Evolutionary conservation across 371 early-diverging fungal species (phyloP), one percentile per base, ranked within the genome.

Genomic region (Mortierella sp.): DNA sequence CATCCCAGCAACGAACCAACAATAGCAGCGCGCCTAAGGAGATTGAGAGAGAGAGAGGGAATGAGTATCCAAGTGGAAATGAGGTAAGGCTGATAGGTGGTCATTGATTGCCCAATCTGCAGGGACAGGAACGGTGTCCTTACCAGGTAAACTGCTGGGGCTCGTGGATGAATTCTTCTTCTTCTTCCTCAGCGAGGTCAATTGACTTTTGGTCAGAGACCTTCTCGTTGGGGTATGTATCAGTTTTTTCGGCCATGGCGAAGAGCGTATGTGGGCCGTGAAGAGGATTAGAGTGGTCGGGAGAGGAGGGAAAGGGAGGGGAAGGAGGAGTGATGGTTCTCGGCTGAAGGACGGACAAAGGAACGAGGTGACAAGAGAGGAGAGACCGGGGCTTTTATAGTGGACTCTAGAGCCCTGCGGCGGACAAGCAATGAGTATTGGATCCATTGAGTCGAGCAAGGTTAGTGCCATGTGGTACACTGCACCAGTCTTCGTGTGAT

Each of bases 1-100:
- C 69, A 69, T 37, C 86, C 85, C 16, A 85, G 50, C 27, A 85
- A 27, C 1, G 72, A 74, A 29, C 86, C 86, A 39, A 85, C 67
- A 34, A 84, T 52, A 29, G 72, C 47, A 12, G 86, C 79, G 6
- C 86, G 79, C 70, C 73, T 72, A 34, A 10, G 29, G 40, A 19
- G 12, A n/a, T 39, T 17, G 28, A 25, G 12, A 17, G 22, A 54
- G 40, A 0, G 34, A 12, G 21, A 31, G 47, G 17, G 8, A 21
- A 28, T 50, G 50, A 25, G 7, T 50, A 27, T 29, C 27, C 29
- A 76, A 70, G 19, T 10, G 41, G 41, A 41, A 16, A 41, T 7
- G 34, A 34, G 34, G 34, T 4, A 34, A 10, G 10, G 10, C n/a
- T n/a, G n/a, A n/a, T n/a, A n/a, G n/a, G n/a, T n/a, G n/a, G n/a